phyloP scores from a whole-genome alignment of 352 stramenopile species.

The Pythium rishiriense region DNA sequence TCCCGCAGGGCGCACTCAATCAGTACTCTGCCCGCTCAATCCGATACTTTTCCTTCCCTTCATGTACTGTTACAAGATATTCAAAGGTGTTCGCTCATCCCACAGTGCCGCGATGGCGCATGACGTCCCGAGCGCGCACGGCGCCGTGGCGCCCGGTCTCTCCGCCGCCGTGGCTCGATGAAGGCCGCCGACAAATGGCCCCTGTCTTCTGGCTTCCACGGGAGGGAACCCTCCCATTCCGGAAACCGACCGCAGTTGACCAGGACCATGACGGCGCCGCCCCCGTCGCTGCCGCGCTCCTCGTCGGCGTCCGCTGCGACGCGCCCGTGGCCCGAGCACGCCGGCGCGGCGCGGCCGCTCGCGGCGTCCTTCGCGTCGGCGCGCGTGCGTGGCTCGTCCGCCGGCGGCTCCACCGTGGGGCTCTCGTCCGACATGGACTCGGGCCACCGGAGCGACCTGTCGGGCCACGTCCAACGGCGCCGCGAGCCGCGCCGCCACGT shows the following conservation, averaged over 20 bases:
- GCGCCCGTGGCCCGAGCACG: neutral
- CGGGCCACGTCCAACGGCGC: neutral
- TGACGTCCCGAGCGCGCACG: neutral
- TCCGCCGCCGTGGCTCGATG: no score
- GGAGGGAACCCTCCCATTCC: neutral
- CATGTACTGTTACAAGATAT: neutral
- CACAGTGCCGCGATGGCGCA: no score
- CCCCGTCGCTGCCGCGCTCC: conserved; percentile 5
- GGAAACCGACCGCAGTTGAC: neutral
- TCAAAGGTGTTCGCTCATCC: neutral
- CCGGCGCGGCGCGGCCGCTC: neutral
- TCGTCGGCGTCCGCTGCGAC: conserved; percentile 4
- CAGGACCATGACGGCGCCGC: neutral
- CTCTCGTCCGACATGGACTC: conserved; percentile 19
- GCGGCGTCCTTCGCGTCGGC: conserved; percentile 10
- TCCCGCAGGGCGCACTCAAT: neutral
- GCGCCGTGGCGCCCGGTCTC: neutral
- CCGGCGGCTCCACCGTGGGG: conserved; percentile 5
- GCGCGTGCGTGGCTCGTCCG: conserved; percentile 14
- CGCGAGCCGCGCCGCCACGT: conserved; percentile 6
- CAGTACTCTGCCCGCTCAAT: neutral
- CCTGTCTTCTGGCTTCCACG: neutral
- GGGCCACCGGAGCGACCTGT: conserved; percentile 1
- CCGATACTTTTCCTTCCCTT: neutral
- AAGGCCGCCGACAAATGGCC: no score